A percentile compares a stretch with the other conserved stretches of the same genome.
phyloP scores from a whole-genome alignment of 208 protist genomes.

The Leishmania amazonensis region DNA sequence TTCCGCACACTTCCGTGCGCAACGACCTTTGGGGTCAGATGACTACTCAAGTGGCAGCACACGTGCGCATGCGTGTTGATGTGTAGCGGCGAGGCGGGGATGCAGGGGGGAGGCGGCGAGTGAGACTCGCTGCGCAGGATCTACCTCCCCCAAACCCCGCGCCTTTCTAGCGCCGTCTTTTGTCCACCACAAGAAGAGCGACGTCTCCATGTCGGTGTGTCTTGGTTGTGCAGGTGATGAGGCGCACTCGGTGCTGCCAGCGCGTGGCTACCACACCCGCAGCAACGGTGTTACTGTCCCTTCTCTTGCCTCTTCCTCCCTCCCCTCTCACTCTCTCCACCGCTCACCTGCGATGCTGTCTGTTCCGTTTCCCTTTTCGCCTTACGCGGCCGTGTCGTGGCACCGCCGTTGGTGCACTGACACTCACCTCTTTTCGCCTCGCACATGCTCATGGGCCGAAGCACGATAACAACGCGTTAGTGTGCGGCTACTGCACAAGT shows the following conservation, averaged over 20 bases:
- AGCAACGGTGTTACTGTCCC: not conserved
- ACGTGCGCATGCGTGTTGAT: not conserved
- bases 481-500: not conserved
- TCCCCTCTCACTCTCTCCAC: not conserved
- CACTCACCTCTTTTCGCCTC: not conserved
- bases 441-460: not conserved
- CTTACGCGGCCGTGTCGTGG: not conserved
- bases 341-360: not conserved
- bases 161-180: not conserved
- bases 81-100: not conserved
- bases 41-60: not conserved
- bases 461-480: not conserved
- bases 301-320: not conserved
- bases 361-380: no score
- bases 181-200: not conserved
- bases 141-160: not conserved
- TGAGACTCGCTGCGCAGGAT: not conserved
- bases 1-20: not conserved
- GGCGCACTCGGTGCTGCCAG: not conserved
- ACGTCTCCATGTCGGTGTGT: not conserved
- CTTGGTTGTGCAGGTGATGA: not conserved
- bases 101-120: not conserved
- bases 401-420: not conserved
- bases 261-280: not conserved
- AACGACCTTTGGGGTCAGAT: not conserved